Evolutionary conservation across 139 green algal species (phyloP).

Genomic region (Micromonas commoda): DNA sequence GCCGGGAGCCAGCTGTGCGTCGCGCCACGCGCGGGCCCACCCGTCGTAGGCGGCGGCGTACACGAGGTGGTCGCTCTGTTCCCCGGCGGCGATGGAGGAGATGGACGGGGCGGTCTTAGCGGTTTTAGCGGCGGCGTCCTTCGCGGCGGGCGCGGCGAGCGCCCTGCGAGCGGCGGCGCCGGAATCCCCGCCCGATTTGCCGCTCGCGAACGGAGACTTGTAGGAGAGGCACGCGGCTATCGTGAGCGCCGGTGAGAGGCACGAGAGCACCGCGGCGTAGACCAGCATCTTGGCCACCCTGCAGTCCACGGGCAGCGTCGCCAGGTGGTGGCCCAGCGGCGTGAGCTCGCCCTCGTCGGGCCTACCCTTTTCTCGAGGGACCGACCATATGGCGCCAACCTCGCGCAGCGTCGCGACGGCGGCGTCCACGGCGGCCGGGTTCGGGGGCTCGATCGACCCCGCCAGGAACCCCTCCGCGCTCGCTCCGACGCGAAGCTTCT

Average conservation of each 20-base stretch:
- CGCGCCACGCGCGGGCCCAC: slow-evolving; percentile 28
- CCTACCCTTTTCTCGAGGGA: no score
- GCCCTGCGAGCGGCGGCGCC: no score
- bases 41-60: slow-evolving; percentile 67
- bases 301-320: slow-evolving; percentile 65
- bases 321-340: slow-evolving; percentile 69
- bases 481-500: slow-evolving; percentile 35
- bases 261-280: slow-evolving; percentile 62
- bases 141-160: neutral
- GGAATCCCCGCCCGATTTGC: neutral
- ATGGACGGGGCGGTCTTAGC: no score
- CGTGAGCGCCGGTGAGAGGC: slow-evolving; percentile 69
- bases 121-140: neutral
- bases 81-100: slow-evolving; percentile 58
- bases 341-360: slow-evolving; percentile 48
- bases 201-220: slow-evolving; percentile 8
- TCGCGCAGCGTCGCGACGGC: slow-evolving; percentile 5
- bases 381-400: slow-evolving; percentile 31
- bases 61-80: slow-evolving; percentile 88
- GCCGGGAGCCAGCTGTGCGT: neutral
- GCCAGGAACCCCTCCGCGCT: slow-evolving; percentile 28
- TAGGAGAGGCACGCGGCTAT: slow-evolving; percentile 46
- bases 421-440: neutral
- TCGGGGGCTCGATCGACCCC: slow-evolving; percentile 25
- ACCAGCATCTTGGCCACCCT: slow-evolving; percentile 79